A percentile compares a stretch with the other conserved stretches of the same genome.
Conservation (phyloP, 2,329 filamentous ascomycete species). For the Cryphonectria radicalis region DNA sequence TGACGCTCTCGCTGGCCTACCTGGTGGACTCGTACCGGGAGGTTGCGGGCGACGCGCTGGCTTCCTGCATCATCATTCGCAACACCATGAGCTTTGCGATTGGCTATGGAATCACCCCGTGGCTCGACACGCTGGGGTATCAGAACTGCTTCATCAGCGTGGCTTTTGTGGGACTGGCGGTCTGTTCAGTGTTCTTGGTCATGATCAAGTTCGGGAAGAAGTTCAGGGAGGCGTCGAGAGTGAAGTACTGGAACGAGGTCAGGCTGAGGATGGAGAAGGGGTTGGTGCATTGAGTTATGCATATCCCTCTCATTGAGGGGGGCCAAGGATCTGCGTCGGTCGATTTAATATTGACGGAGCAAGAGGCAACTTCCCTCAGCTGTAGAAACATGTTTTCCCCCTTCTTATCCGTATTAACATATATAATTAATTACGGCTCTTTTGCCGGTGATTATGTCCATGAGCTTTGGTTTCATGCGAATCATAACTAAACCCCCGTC, state of each 20-base stretch:
- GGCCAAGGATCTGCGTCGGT: too few species aligned
- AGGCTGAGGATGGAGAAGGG: conserved; percentile 37
- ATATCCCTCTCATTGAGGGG: neutral
- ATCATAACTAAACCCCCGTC: too few species aligned
- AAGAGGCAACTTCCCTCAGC: neutral
- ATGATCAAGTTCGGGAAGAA: conserved; percentile 40
- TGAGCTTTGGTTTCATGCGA: too few species aligned
- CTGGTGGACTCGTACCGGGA: conserved; percentile 54
- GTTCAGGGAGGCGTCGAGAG: conserved; percentile 36
- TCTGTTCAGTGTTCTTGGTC: conserved; percentile 37
- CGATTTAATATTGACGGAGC: neutral
- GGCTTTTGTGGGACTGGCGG: conserved; percentile 38
- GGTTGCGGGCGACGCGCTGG: conserved; percentile 52
- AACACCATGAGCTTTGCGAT: conserved; percentile 31
- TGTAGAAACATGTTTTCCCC: neutral
- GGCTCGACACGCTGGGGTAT: conserved; percentile 26
- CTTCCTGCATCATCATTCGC: conserved; percentile 49
- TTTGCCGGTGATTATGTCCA: too few species aligned
- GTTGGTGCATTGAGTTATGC: conserved; percentile 34
- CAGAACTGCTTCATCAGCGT: conserved; percentile 33
- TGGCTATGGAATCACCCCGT: conserved; percentile 30
- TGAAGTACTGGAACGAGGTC: conserved; percentile 38
- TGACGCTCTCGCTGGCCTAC: conserved; percentile 49
- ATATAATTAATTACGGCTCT: neutral
- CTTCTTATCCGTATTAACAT: neutral